These are phyloP conservation scores for Helicostylum pulchrum DNA, from an alignment of 192 early-diverging fungal species.

Conservation along the genomic window DNA sequence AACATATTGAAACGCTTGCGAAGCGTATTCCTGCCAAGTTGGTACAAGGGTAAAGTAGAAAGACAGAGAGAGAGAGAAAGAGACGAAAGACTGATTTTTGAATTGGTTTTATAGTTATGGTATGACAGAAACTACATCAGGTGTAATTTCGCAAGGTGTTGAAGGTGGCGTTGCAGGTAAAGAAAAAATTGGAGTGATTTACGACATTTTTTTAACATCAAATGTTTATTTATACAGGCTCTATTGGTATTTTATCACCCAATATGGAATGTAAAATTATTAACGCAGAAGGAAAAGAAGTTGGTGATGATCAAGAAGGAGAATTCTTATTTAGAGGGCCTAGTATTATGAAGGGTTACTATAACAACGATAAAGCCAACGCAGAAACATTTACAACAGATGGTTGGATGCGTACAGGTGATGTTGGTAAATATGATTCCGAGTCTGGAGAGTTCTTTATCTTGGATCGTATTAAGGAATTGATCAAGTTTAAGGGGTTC, in stretches of 20 bases:
- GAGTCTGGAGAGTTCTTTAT: constrained; percentile 58
- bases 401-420: constrained; percentile 55
- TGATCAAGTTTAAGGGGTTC: constrained; percentile 80
- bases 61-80: not conserved
- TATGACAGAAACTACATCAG: constrained; percentile 52
- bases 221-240: constrained; percentile 24
- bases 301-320: constrained; percentile 44
- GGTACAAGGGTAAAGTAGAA: constrained; percentile 29
- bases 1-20: constrained; percentile 56
- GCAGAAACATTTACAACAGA: constrained; percentile 34
- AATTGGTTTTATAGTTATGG: constrained; percentile 50
- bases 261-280: constrained; percentile 45
- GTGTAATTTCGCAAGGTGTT: constrained; percentile 28
- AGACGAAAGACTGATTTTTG: not conserved
- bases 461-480: constrained; percentile 72
- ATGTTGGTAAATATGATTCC: constrained; percentile 55
- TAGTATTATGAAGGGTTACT: constrained; percentile 51
- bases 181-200: not conserved
- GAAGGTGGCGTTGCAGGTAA: constrained; percentile 3
- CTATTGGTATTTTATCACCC: constrained; percentile 44
- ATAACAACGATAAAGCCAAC: constrained; percentile 46
- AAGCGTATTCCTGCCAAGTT: constrained; percentile 44
- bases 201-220: not conserved
- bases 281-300: constrained; percentile 48
- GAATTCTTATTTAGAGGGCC: constrained; percentile 47